These are phyloP conservation scores for Aschersonia sp. DNA, from an alignment of 2,329 filamentous ascomycete genomes.

Conservation along the genomic window DNA sequence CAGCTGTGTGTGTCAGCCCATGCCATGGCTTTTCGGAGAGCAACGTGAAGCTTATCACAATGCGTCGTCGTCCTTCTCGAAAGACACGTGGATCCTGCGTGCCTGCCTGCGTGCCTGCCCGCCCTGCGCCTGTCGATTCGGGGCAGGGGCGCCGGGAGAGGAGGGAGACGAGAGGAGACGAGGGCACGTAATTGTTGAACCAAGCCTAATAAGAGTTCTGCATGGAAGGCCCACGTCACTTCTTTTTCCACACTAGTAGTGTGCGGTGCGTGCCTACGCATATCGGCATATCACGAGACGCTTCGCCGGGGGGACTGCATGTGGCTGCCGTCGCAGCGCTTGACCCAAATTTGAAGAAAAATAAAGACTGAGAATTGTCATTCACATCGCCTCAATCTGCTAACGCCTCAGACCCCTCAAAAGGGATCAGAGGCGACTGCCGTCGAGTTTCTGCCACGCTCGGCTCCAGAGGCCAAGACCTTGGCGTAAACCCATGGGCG, in stretches of 20 bases:
- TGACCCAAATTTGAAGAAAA: no score
- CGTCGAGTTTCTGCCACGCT: not conserved
- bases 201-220: no score
- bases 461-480: slow-evolving; percentile 2
- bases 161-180: no score
- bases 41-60: not conserved
- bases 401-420: not conserved
- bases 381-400: not conserved
- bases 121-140: no score
- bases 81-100: not conserved
- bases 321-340: no score
- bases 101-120: not conserved
- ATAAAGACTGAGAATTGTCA: no score
- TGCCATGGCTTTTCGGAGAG: not conserved
- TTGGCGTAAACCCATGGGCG: not conserved
- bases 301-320: no score
- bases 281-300: no score
- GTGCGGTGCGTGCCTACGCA: no score
- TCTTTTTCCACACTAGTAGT: not conserved
- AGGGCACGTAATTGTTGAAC: no score
- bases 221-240: not conserved
- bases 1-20: not conserved
- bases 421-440: not conserved
- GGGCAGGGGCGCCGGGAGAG: no score
- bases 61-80: not conserved